Conservation (phyloP, 2,329 filamentous ascomycete genomes). For the Exophiala sp. region DNA sequence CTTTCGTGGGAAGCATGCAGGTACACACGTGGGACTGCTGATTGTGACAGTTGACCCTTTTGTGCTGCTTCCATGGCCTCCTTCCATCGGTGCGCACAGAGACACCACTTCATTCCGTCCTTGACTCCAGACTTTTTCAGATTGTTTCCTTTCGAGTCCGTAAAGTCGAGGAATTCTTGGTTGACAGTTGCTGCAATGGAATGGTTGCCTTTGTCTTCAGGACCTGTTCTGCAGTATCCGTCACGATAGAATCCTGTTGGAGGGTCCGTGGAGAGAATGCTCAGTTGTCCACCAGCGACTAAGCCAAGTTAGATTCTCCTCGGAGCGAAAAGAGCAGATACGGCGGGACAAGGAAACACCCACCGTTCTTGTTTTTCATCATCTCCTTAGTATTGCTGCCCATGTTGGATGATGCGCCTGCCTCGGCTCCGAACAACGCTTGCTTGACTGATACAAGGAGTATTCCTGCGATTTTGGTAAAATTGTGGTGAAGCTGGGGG, state of each 20-base stretch:
- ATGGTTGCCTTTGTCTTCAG: slow-evolving; percentile 54
- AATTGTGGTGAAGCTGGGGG: neutral
- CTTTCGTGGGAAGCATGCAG: slow-evolving; percentile 36
- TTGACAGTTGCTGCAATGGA: slow-evolving; percentile 54
- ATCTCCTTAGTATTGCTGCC: slow-evolving; percentile 22
- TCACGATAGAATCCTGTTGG: slow-evolving; percentile 57
- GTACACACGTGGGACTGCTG: slow-evolving; percentile 30
- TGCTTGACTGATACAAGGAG: neutral
- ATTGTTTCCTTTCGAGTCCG: slow-evolving; percentile 54
- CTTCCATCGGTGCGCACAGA: slow-evolving; percentile 55
- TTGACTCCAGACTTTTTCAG: slow-evolving; percentile 51
- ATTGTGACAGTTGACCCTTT: slow-evolving; percentile 33
- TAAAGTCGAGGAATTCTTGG: slow-evolving; percentile 58
- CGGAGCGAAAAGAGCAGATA: neutral
- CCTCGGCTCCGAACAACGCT: neutral
- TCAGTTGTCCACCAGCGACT: slow-evolving; percentile 55
- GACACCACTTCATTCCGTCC: slow-evolving; percentile 57
- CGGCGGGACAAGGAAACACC: neutral
- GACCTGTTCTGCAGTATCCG: slow-evolving; percentile 54
- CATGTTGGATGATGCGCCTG: slow-evolving; percentile 4
- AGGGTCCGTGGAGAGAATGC: slow-evolving; percentile 52
- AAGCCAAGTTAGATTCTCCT: neutral
- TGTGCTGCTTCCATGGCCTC: slow-evolving; percentile 54
- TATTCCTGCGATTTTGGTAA: neutral
- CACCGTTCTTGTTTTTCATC: slow-evolving; percentile 28